Conservation (phyloP, 1,139 yeast genomes). For the Geotrichum carabidarum region DNA sequence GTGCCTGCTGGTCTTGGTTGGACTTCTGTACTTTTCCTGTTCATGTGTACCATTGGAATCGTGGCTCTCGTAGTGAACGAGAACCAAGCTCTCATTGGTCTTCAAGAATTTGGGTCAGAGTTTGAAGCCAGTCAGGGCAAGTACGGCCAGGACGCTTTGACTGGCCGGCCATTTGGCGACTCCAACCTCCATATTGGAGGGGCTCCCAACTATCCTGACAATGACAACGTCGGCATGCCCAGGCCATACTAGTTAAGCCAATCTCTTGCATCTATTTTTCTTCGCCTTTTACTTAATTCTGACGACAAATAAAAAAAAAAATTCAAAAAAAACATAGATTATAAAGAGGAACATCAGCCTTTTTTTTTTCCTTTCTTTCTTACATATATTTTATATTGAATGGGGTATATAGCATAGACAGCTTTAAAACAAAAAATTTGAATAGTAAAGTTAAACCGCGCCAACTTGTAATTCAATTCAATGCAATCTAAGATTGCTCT, state of each 20-base stretch:
- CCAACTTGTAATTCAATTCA: too few species aligned
- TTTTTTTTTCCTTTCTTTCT: too few species aligned
- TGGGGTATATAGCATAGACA: too few species aligned
- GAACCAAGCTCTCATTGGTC: slow-evolving; percentile 12
- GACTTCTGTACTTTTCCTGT: slow-evolving; percentile 18
- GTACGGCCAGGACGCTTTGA: slow-evolving; percentile 10
- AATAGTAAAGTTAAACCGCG: too few species aligned
- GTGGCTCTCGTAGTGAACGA: slow-evolving; percentile 17
- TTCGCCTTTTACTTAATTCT: too few species aligned
- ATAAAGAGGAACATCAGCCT: too few species aligned
- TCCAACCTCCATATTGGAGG: not conserved
- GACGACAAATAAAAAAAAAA: too few species aligned
- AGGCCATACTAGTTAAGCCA: not conserved
- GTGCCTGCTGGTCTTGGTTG: slow-evolving; percentile 20
- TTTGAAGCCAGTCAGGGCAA: slow-evolving; percentile 2
- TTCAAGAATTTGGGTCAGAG: slow-evolving; percentile 12
- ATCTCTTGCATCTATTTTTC: too few species aligned
- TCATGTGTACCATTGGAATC: slow-evolving; percentile 16
- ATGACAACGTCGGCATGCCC: slow-evolving; percentile 1
- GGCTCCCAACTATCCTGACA: not conserved
- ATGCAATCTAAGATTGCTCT: too few species aligned
- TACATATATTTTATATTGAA: too few species aligned
- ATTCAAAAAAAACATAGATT: too few species aligned
- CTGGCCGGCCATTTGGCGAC: slow-evolving; percentile 1
- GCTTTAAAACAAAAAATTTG: too few species aligned